These are phyloP conservation scores for Lachnellula cervina DNA, from an alignment of 2,329 filamentous ascomycete species.

Conservation along the genomic window DNA sequence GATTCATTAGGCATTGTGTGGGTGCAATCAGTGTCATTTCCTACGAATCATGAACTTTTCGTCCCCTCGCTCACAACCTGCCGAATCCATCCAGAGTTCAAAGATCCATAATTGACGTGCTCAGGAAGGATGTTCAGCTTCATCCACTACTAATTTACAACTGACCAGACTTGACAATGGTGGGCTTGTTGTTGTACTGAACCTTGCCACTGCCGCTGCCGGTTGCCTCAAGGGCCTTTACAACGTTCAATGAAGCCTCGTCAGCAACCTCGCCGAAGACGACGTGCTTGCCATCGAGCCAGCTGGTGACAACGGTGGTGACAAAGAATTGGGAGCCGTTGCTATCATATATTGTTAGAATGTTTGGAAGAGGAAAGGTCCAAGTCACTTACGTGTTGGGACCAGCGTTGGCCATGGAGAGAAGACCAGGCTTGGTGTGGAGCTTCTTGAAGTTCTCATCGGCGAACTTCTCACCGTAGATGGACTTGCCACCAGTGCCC, in stretches of 20 bases:
- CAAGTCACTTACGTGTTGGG: slow-evolving; percentile 76
- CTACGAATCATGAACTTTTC: slow-evolving; percentile 23
- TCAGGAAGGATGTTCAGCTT: slow-evolving; percentile 11
- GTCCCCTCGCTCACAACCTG: slow-evolving; percentile 12
- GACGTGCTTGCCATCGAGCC: slow-evolving; percentile 79
- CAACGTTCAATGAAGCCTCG: slow-evolving; percentile 40
- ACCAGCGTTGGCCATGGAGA: slow-evolving; percentile 95
- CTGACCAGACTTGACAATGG: slow-evolving; percentile 51
- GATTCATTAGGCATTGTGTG: neutral
- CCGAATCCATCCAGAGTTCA: slow-evolving; percentile 5
- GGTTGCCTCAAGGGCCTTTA: slow-evolving; percentile 58
- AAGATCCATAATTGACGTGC: slow-evolving; percentile 4
- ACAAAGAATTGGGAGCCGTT: slow-evolving; percentile 99
- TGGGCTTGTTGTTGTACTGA: slow-evolving; percentile 53
- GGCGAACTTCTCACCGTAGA: slow-evolving; percentile 91
- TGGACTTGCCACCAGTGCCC: slow-evolving; percentile 84
- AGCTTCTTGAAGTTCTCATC: slow-evolving; percentile 84
- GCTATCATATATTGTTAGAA: slow-evolving; percentile 51
- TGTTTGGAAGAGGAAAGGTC: slow-evolving; percentile 53
- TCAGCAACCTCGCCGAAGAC: slow-evolving; percentile 72
- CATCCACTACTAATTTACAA: slow-evolving; percentile 34
- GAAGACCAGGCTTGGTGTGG: slow-evolving; percentile 70
- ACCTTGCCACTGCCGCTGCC: slow-evolving; percentile 51
- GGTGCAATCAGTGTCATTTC: slow-evolving; percentile 20
- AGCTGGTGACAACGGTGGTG: slow-evolving; percentile 85